These are phyloP conservation scores for Kalmanozyma brasiliensis DNA, from an alignment of 1,284 basidiomycete species.

Conservation along the genomic window DNA sequence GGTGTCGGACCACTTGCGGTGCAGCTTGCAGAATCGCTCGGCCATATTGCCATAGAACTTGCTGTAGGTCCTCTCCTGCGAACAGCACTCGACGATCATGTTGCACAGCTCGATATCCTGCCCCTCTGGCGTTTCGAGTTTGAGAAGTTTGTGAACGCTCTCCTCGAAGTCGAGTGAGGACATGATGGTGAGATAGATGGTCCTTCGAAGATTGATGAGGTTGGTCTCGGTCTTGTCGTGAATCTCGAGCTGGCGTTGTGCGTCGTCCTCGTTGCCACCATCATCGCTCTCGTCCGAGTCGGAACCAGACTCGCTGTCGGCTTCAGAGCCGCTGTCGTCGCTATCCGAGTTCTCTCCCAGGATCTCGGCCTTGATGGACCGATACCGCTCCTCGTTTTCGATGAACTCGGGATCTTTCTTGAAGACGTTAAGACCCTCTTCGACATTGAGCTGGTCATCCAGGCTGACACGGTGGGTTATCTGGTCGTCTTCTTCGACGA, in stretches of 20 bases:
- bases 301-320: conserved; percentile 36
- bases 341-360: conserved; percentile 73
- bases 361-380: conserved; percentile 90
- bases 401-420: conserved; percentile 89
- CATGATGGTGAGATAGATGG: conserved; percentile 98
- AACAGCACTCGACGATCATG: conserved; percentile 99
- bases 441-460: conserved; percentile 91
- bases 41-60: conserved; percentile 95
- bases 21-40: conserved; percentile 94
- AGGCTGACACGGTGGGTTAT: conserved; percentile 92
- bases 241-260: conserved; percentile 74
- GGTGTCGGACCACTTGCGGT: conserved; percentile 89
- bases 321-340: conserved; percentile 33
- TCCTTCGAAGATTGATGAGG: conserved; percentile 89
- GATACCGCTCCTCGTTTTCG: conserved; percentile 94
- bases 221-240: conserved; percentile 95
- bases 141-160: conserved; percentile 96
- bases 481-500: conserved; percentile 92
- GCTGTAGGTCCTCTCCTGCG: conserved; percentile 96
- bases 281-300: conserved; percentile 73
- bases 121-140: conserved; percentile 88
- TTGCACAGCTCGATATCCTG: conserved; percentile 96
- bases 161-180: conserved; percentile 81
- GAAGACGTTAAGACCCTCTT: conserved; percentile 95
- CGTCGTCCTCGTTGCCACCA: conserved; percentile 72